Percentiles rank a stretch among this genome's conserved stretches.
These are phyloP conservation scores for Tricholoma bakamatsutake DNA, from an alignment of 768 basidiomycete species.

Conservation along the genomic window DNA sequence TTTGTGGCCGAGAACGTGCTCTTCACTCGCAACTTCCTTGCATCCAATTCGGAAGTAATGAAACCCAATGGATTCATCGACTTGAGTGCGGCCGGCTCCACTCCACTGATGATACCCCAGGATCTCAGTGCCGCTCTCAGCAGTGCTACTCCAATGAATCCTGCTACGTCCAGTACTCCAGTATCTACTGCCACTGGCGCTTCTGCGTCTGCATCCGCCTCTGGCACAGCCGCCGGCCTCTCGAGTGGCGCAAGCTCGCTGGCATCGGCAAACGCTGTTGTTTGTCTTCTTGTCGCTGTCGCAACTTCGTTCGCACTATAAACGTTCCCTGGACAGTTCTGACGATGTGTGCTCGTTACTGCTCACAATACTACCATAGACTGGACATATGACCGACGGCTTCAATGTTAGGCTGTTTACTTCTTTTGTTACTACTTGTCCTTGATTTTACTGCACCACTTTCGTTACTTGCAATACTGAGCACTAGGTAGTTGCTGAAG, in stretches of 20 bases:
- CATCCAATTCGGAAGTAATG: constrained; percentile 44
- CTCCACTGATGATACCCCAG: constrained; percentile 53
- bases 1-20: constrained; percentile 52
- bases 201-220: constrained; percentile 17
- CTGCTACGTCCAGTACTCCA: constrained; percentile 20
- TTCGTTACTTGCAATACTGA: constrained; percentile 4
- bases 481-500: constrained; percentile 1
- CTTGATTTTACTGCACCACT: constrained; percentile 10
- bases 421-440: constrained; percentile 15
- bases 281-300: constrained; percentile 41
- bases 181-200: constrained; percentile 19
- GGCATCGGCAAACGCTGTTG: constrained; percentile 41
- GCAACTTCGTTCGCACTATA: constrained; percentile 47
- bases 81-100: constrained; percentile 34
- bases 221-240: constrained; percentile 13
- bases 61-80: constrained; percentile 45
- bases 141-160: constrained; percentile 23
- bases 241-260: constrained; percentile 41
- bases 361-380: constrained; percentile 11
- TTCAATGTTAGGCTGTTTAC: constrained; percentile 14
- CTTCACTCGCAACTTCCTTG: constrained; percentile 42
- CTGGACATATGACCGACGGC: background rate
- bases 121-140: constrained; percentile 46
- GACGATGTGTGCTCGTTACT: constrained; percentile 9
- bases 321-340: constrained; percentile 10